These are phyloP conservation scores for Pichia occidentalis DNA, from an alignment of 805 yeast genomes.

Conservation along the genomic window DNA sequence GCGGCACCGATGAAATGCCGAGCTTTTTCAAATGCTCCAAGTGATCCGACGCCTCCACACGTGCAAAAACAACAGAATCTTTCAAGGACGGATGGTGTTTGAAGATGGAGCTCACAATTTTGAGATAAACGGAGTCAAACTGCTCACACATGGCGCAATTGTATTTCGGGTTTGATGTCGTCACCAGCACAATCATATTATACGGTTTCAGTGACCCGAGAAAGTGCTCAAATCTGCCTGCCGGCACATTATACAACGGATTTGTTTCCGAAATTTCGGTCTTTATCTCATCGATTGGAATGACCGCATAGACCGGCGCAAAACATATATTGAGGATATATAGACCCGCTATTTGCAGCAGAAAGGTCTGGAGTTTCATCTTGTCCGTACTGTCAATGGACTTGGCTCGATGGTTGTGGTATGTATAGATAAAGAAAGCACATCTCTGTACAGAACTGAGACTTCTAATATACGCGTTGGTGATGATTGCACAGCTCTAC, in stretches of 20 bases:
- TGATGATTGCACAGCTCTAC: no score
- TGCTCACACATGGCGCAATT: conserved; percentile 43
- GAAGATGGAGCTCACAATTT: conserved; percentile 39
- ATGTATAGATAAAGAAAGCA: no score
- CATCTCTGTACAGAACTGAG: no score
- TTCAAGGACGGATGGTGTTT: conserved; percentile 35
- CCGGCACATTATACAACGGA: conserved; percentile 26
- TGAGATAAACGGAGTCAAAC: conserved; percentile 35
- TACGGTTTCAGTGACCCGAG: conserved; percentile 46
- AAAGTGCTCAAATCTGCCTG: conserved; percentile 34
- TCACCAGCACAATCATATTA: conserved; percentile 44
- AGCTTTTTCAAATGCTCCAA: conserved; percentile 35
- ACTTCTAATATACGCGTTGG: no score
- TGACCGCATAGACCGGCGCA: no score
- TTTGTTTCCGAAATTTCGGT: neutral
- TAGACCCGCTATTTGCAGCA: no score
- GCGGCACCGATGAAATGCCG: conserved; percentile 50
- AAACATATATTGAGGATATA: no score
- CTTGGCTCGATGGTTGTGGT: no score
- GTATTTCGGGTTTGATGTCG: conserved; percentile 39
- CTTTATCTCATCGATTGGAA: conserved; percentile 6
- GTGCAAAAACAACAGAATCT: conserved; percentile 38
- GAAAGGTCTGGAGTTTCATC: no score
- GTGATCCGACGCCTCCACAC: conserved; percentile 46
- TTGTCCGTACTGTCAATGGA: no score